Base-by-base conservation (phyloP, 1,139 yeast genomes). In the Saccharomycopsis crataegensis region DNA sequence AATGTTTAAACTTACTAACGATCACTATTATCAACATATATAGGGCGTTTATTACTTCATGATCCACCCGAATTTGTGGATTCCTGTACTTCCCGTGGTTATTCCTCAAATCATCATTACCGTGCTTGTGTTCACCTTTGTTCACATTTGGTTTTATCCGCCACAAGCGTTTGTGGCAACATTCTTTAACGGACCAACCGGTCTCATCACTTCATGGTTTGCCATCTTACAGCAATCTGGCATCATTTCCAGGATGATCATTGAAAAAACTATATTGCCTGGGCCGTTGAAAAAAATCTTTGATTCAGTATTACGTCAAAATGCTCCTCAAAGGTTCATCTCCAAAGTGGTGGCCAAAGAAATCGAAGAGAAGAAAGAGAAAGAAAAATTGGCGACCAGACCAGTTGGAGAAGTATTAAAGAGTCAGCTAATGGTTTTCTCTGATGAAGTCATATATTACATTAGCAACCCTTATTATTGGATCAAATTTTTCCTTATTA, bases 111-210 rank as follows among this genome's bases (percentile, higher is more conserved):
- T 81, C 4, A 40, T 77, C 0, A 67, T 83, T 1, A 69, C 79
- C 1, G 54, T 69, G 12, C 53, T 69, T 5, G 73, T 82, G 0
- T 79, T 79, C 57, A 48, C 70, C 1, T 52, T 71, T 4, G 67
- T 74, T 59, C 74, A 70, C 59, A 51, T 72, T 11, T 62, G 70
- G 37, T 64, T 78, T 16, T 79, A 75, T 60, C 84, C 85, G 1
- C 64, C 75, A 9, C 74, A 76, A 55, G 76, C 79, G 1, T 63
- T 73, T 1, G 54, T 79, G 2, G 74, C 79, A 2, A 59, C 76
- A 4, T 62, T 79, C n/a, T 65, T 80, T 50, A 72, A 77, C 55
- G 83, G 87, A 0, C 80, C 85, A 0, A 65, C 78, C 4, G 82
- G 85, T 1, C 51, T 81, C 1, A 49, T 79, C 7, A 72, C 80